These are phyloP conservation scores for Davidsoniella australis DNA, from an alignment of 2,329 filamentous ascomycete genomes.

Conservation along the genomic window DNA sequence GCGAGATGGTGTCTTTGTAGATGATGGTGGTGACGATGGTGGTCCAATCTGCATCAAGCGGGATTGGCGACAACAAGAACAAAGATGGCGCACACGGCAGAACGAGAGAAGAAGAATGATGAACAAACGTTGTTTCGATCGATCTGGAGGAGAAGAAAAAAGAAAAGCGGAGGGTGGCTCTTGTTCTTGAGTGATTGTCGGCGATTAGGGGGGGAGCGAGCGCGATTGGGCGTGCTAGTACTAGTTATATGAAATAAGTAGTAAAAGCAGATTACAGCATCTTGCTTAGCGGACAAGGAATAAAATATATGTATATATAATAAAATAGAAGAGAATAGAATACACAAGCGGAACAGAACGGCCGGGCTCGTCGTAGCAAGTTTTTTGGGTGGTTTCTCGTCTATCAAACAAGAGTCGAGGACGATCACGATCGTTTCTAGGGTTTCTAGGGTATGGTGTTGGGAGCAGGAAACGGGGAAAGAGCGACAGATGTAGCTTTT, in stretches of 20 bases:
- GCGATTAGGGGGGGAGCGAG: no score
- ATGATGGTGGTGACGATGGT: neutral
- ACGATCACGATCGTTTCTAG: neutral
- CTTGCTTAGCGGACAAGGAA: neutral
- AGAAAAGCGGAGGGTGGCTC: neutral
- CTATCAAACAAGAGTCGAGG: constrained; percentile 6
- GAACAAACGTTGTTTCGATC: neutral
- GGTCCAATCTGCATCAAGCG: constrained; percentile 6
- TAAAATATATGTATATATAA: neutral
- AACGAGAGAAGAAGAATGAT: no score
- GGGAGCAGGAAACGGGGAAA: constrained; percentile 11
- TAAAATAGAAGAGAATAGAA: neutral
- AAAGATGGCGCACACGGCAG: no score
- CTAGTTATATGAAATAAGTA: neutral
- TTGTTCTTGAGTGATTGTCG: no score
- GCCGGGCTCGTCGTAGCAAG: constrained; percentile 1
- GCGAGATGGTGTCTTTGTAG: neutral
- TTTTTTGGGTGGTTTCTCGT: neutral
- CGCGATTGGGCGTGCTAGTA: no score
- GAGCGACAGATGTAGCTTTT: constrained; percentile 16
- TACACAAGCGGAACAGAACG: neutral
- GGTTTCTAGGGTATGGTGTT: neutral
- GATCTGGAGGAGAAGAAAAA: neutral
- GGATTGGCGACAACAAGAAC: neutral
- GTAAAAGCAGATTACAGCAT: neutral